phyloP scores from a whole-genome alignment of 176 grass and related monocot species.

The Cymbopogon citratus region DNA sequence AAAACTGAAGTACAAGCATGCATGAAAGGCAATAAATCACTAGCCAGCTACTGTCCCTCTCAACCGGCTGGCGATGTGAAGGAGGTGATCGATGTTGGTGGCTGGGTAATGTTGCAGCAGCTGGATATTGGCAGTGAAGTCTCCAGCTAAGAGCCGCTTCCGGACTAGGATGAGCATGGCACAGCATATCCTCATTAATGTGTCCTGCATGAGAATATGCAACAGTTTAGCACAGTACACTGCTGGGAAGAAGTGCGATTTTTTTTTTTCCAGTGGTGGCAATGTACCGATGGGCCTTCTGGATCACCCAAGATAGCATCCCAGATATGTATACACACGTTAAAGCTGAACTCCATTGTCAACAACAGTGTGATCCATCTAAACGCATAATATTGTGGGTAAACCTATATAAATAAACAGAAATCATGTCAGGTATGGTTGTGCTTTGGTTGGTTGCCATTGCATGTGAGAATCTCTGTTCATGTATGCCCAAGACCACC shows the following conservation, averaged over 20 bases:
- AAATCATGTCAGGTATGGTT: neutral
- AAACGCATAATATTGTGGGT: conserved; percentile 94
- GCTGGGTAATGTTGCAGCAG: conserved; percentile 84
- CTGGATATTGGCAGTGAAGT: conserved; percentile 84
- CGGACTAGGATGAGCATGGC: conserved; percentile 80
- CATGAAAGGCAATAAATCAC: neutral
- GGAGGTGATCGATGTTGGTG: conserved; percentile 65
- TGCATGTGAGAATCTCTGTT: neutral
- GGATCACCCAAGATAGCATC: conserved; percentile 88
- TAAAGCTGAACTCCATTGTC: conserved; percentile 85
- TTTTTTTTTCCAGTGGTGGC: neutral
- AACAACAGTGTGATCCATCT: conserved; percentile 91
- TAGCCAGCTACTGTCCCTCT: conserved; percentile 47
- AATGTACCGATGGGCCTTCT: conserved; percentile 57
- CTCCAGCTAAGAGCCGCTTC: conserved; percentile 60
- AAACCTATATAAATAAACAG: conserved; percentile 49
- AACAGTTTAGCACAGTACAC: neutral
- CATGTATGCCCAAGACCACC: neutral
- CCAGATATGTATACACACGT: conserved; percentile 72
- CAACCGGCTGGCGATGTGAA: conserved; percentile 66
- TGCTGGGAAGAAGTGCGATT: neutral
- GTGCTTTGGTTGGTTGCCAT: neutral
- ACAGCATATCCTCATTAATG: conserved; percentile 80
- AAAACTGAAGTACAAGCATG: conserved; percentile 18
- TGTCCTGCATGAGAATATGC: conserved; percentile 55